Evolutionary conservation across 177 flowering plant genomes (phyloP), one percentile per base, ranked within the genome.

Genomic region (Vitis hybrid): DNA sequence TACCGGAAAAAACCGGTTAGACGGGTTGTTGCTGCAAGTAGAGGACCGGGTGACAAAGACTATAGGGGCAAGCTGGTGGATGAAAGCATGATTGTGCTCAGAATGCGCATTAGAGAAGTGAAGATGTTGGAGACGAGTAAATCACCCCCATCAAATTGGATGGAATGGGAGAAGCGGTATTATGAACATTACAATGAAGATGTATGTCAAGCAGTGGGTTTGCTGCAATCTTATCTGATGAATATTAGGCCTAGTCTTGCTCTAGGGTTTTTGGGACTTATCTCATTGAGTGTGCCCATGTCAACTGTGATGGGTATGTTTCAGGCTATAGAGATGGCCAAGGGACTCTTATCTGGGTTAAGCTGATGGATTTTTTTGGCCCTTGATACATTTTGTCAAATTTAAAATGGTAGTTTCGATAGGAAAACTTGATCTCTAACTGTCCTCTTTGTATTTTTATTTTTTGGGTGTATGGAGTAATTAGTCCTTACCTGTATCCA

Each of bases 161-260:
- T 50, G 67, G 67, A 49, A 14, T 64, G 67, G 67, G 67, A 64
- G 34, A 64, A 64, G 67, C 30, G 67, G 4, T 50, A 51, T 50
- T 64, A 49, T 32, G 12, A 30, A 4, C 5, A 26, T 18, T 64
- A 64, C 14, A 26, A 64, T 17, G 12, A 15, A 5, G 26, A 17
- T 49, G 19, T 64, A 4, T 64, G 66, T 3, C 11, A 64, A 48
- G 66, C 66, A 17, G 14, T 64, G 30, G 66, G 59, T 0, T 56
- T 56, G 18, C 10, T 56, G 21, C 59, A 56, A 6, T 56, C 59
- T 17, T 57, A 51, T 0, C 14, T 52, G 60, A 66, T 54, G 59
- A 66, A 66, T 30, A 55, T 48, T 54, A 52, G 69, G 67, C 67
- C 67, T 7, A 51, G 67, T 15, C 50, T 65, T 32, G 67, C 67